Base-by-base conservation (phyloP, 139 green algal species). In the Micractinium sp. region DNA sequence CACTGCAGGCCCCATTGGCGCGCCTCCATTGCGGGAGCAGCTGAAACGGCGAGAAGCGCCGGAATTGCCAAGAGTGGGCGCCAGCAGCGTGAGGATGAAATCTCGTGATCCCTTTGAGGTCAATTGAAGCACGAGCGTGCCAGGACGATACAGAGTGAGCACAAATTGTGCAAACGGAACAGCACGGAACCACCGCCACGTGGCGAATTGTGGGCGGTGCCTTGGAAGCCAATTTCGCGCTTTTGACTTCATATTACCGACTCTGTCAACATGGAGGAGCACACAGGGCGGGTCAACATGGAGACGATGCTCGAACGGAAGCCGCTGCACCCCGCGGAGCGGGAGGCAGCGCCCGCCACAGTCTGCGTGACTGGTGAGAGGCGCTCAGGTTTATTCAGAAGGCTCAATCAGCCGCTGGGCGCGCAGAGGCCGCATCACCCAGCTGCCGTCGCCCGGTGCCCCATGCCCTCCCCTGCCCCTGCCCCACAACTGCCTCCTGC, bases 301-400 rank as follows among this genome's bases (percentile, higher is more conserved):
- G 75, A 89, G 29, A 19, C 41, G 31, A 66, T 89, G 35, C 85
- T 89, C 18, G 74, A 80, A 25, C 74, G 85, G 18, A 84, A 84
- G 69, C 85, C 85, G 25, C 75, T 89, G 35, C 39, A 41, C 29
- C 27, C 29, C 4, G 85, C 75, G 1, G 85, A 89, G 85, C 47
- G 56, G 9, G 15, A 66, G 16, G 74, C 56, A 20, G 5, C 35
- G 3, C 74, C 53, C 25, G 29, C 19, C 53, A 41, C 13, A 12
- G 74, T 89, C 0, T 89, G 85, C 35, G 87, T 90, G 66, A 90
- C 80, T 27, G 83, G 83, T 67, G 67, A 53, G 31, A 38, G 71
- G 31, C 25, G 67, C 67, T 31, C 12, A 0, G 67, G 67, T 5
- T 47, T 22, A 19, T 23, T 16, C n/a, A 9, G 14, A 5, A 73